A percentile compares a stretch with the other conserved stretches of the same genome.
Evolutionary conservation across 108 stramenopile genomes (phyloP).

Genomic region (Bacterosira constricta): DNA sequence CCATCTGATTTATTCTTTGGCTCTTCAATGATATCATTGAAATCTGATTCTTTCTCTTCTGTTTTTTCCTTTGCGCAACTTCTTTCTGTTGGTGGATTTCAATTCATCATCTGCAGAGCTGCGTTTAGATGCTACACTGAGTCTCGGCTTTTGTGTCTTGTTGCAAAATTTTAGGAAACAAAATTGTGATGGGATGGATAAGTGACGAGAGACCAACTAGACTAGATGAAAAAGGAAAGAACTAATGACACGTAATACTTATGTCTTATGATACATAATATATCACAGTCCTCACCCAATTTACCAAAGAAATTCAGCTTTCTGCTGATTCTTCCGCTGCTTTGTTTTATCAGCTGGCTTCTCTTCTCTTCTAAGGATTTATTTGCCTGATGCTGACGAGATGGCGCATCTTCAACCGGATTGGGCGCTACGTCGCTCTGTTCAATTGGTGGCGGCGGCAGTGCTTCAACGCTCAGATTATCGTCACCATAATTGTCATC

Average conservation of each 20-base stretch:
- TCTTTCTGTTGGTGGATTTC: not conserved
- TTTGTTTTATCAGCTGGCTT: not conserved
- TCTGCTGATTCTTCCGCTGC: slow-evolving; percentile 27
- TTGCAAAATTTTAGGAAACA: not conserved
- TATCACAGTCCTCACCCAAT: not conserved
- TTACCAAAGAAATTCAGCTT: slow-evolving; percentile 25
- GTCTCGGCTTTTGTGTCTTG: not conserved
- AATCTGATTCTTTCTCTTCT: not conserved
- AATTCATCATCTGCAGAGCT: not conserved
- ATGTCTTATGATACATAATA: not conserved
- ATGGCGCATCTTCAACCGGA: slow-evolving; percentile 33
- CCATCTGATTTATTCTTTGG: slow-evolving; percentile 2
- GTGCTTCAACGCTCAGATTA: not conserved
- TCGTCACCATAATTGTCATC: not conserved
- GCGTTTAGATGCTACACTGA: not conserved
- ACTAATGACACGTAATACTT: not conserved
- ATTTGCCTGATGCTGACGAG: slow-evolving; percentile 7
- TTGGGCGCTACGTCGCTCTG: not conserved
- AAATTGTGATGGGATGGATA: not conserved
- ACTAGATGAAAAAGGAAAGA: not conserved
- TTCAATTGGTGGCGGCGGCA: not conserved
- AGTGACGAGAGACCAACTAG: not conserved
- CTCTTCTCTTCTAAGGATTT: not conserved
- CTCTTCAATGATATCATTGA: slow-evolving; percentile 18
- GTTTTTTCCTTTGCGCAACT: not conserved